Base-by-base conservation (phyloP, 257 asterid species). In the Linaria vulgaris region DNA sequence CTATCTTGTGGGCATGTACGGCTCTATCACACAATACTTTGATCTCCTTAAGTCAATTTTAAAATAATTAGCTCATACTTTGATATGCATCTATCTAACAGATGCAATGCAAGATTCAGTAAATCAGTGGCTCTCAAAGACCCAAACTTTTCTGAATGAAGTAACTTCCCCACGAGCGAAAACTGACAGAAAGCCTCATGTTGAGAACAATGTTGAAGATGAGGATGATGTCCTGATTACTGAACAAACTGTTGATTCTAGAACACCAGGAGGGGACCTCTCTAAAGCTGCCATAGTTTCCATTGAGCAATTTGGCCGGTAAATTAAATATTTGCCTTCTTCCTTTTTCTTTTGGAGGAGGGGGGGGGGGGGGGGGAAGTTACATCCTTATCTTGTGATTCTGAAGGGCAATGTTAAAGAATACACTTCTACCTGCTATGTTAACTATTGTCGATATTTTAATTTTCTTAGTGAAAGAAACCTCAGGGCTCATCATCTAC, bases 261-360 rank as follows among this genome's bases (percentile, higher is more conserved):
- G 62, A 80, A 85, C 81, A 45, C 82, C 87, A 23, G 76, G 74
- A 48, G 99, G 99, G 62, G 78, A 85, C 31, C 88, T 94, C 68
- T 94, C 99, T 31, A 85, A 80, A 43, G 95, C 88, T 60, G 87
- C 99, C 47, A 80, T 94, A 73, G 62, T 87, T 74, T 94, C 97
- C 69, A 80, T 94, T 22, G 99, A 94, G 85, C 97, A 90, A 78
- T 94, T 94, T 76, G 84, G 97, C 94, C 78, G 96, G 99, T 94
- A 85, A 70, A 68, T 69, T 43, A 48, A 11, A 3, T 56, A 6
- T 11, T 45, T 31, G 46, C 54, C 21, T 41, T 19, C 39, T 15
- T 53, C 43, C 16, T 16, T 15, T 37, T 56, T 56, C 17, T 34
- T 6, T 3, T 39, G 5, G 47, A 45, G 24, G 37, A 6, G 37